phyloP scores from a whole-genome alignment of 2,329 filamentous ascomycete genomes.

The Colletotrichum paranaense region DNA sequence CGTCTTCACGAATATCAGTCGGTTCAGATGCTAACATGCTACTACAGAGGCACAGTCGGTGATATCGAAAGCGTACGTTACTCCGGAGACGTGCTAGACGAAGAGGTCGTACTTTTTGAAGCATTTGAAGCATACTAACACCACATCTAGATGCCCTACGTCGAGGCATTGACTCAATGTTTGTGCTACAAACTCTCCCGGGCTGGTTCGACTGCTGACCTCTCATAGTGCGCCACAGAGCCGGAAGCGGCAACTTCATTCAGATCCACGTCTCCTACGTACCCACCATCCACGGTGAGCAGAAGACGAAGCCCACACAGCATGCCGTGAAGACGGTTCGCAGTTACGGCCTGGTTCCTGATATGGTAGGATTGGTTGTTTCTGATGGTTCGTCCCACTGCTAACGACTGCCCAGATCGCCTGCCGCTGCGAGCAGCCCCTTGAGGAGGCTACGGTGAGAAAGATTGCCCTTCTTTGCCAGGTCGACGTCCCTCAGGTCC shows the following conservation, averaged over 20 bases:
- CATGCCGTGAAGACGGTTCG: conserved; percentile 87
- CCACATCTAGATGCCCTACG: conserved; percentile 73
- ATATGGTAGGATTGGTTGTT: conserved; percentile 65
- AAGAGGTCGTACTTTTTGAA: too few relatives aligned
- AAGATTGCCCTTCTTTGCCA: conserved; percentile 94
- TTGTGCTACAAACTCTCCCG: neutral
- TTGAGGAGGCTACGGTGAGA: conserved; percentile 79
- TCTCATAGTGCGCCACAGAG: conserved; percentile 68
- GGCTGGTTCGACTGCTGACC: neutral
- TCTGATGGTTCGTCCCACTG: neutral
- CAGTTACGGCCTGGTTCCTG: conserved; percentile 79
- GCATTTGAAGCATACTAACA: neutral
- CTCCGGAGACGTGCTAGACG: neutral
- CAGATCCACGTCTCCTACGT: conserved; percentile 92
- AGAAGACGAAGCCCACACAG: conserved; percentile 98
- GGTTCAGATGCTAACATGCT: neutral
- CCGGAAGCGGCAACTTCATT: conserved; percentile 83
- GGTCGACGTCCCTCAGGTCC: conserved; percentile 84
- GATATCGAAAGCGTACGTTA: conserved; percentile 77
- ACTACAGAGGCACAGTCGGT: conserved; percentile 54
- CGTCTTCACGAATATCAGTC: neutral
- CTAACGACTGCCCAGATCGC: conserved; percentile 72
- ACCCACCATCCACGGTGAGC: conserved; percentile 75
- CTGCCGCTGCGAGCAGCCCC: conserved; percentile 84
- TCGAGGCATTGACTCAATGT: conserved; percentile 83